Percentiles rank a stretch among this genome's conserved stretches.
phyloP scores from a whole-genome alignment of 73 alveolate species.

The Blepharisma japonicum region DNA sequence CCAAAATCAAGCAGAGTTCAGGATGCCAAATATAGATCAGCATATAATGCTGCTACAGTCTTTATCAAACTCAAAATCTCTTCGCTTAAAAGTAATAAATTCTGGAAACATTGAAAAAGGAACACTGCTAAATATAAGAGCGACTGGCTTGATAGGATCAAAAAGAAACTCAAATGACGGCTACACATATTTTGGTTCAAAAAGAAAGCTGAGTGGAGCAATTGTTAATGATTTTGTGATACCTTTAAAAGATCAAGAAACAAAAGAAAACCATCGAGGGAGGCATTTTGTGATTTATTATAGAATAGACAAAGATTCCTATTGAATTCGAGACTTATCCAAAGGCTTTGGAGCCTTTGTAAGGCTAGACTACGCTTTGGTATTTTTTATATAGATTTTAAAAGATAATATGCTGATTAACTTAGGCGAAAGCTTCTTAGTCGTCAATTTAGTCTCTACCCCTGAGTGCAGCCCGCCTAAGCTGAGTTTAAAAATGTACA shows the following conservation, averaged over 20 bases:
- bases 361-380: conserved; percentile 62
- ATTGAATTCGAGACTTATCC: conserved; percentile 74
- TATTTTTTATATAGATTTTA: conserved; percentile 37
- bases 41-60: neutral
- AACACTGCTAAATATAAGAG: conserved; percentile 41
- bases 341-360: conserved; percentile 89
- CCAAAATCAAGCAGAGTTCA: neutral
- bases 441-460: conserved; percentile 52
- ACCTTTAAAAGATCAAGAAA: conserved; percentile 45
- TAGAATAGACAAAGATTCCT: conserved; percentile 44
- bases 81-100: conserved; percentile 52
- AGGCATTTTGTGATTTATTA: conserved; percentile 58
- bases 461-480: neutral
- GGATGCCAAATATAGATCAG: neutral
- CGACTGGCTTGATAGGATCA: conserved; percentile 55
- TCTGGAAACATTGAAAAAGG: conserved; percentile 64
- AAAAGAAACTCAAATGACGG: conserved; percentile 69
- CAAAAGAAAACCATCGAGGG: conserved; percentile 58
- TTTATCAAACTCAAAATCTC: neutral
- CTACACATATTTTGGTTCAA: conserved; percentile 72
- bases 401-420: conserved; percentile 76
- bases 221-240: conserved; percentile 64
- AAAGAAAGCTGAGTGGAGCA: conserved; percentile 47
- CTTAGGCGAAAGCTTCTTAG: conserved; percentile 83
- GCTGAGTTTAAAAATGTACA: conserved; percentile 46